These are phyloP conservation scores for Telopea speciosissima DNA, from an alignment of 177 flowering plant genomes.

Conservation along the genomic window DNA sequence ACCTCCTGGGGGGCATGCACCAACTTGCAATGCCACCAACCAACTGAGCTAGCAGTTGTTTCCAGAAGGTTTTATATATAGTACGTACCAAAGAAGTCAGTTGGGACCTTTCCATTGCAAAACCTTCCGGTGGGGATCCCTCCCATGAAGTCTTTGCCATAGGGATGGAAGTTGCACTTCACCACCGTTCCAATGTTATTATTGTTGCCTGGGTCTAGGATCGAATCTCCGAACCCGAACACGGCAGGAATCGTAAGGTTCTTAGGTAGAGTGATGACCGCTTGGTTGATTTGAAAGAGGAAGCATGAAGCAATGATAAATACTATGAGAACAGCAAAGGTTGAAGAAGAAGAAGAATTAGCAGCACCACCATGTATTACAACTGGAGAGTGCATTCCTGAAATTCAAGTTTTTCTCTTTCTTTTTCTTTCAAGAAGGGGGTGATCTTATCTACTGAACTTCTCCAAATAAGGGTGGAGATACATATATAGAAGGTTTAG, in stretches of 20 bases:
- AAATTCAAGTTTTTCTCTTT: too few species aligned
- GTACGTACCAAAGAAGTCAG: constrained; percentile 60
- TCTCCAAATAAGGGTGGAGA: too few species aligned
- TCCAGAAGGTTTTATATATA: too few species aligned
- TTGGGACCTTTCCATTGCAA: constrained; percentile 80
- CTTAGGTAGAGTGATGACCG: background rate
- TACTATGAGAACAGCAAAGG: background rate
- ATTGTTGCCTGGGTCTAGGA: constrained; percentile 81
- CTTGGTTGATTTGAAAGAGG: background rate
- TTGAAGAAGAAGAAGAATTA: background rate
- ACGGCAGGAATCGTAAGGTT: constrained; percentile 48
- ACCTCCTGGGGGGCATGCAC: too few species aligned
- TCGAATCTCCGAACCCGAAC: constrained; percentile 76
- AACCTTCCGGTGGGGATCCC: constrained; percentile 75
- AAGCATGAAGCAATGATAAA: background rate
- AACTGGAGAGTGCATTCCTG: background rate
- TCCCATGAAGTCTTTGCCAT: constrained; percentile 61
- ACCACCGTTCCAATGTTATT: constrained; percentile 50
- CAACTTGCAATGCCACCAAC: too few species aligned
- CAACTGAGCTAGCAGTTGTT: too few species aligned
- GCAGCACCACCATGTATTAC: background rate
- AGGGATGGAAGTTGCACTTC: constrained; percentile 68
- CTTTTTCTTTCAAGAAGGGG: too few species aligned
- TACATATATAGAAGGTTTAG: too few species aligned
- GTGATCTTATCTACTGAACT: too few species aligned